phyloP scores from a whole-genome alignment of 2,329 filamentous ascomycete genomes.

The Grosmannia penicillata region DNA sequence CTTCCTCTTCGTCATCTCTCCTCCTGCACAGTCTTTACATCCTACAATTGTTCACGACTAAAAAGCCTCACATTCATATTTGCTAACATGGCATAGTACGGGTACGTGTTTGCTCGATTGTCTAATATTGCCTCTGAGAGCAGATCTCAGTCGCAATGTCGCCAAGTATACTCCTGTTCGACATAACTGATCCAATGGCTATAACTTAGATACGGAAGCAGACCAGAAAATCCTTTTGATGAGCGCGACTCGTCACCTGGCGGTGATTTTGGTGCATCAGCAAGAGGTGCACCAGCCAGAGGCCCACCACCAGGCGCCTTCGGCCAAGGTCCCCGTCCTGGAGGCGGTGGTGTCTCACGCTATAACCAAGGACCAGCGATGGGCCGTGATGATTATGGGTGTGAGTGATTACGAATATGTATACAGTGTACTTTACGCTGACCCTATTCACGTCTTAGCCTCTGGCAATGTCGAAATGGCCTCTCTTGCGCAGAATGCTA shows the following conservation, averaged over 20 bases:
- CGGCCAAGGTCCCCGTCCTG: constrained; percentile 17
- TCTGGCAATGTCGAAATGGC: constrained; percentile 55
- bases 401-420: too few species aligned
- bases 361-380: constrained; percentile 16
- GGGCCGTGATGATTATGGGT: constrained; percentile 22
- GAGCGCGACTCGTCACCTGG: constrained; percentile 28
- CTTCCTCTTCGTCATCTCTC: too few species aligned
- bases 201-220: constrained; percentile 34
- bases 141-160: neutral
- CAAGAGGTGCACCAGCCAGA: constrained; percentile 15
- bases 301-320: constrained; percentile 15
- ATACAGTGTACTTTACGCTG: too few species aligned
- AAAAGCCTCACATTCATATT: too few species aligned
- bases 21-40: too few species aligned
- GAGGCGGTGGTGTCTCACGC: constrained; percentile 11
- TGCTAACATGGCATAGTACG: too few species aligned
- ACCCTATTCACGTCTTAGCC: constrained; percentile 7
- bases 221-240: constrained; percentile 45
- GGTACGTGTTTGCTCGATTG: too few species aligned
- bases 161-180: neutral
- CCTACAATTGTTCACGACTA: too few species aligned
- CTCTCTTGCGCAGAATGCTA: constrained; percentile 39
- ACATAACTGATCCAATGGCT: neutral
- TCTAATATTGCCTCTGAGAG: too few species aligned
- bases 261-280: too few species aligned